Base-by-base conservation (phyloP, 345 rosid genomes). In the Hibiscus trionum region DNA sequence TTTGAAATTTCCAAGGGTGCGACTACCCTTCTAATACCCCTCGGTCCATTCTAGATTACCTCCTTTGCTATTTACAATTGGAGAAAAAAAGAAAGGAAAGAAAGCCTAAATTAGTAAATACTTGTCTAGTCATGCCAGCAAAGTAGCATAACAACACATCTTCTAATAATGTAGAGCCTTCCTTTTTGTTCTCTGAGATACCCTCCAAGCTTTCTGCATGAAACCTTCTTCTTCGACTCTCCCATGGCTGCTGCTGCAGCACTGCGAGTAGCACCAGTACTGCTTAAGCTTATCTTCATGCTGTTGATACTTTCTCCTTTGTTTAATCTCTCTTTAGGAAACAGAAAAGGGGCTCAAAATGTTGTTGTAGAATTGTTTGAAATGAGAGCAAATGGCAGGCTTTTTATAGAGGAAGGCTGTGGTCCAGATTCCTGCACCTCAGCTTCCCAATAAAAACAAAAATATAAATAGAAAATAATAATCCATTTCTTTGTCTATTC, bases 111-210 rank as follows among this genome's bases (percentile, higher is more conserved):
- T 12, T 37, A 44, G 47, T 9, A 50, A 16, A 5, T 15, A 50
- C 56, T 44, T 11, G 68, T 47, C 67, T 53, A 88, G 69, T 86
- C 93, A 69, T 81, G 90, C 90, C 90, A 88, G 63, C 93, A 88
- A 52, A 88, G 80, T 52, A 88, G 93, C 85, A 88, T 86, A 72
- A 83, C 86, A 2, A 88, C 83, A 73, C 93, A 86, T 81, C 86
- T 78, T 61, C 80, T 78, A 9, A 88, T 83, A 56, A 88, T 86
- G 80, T 88, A 86, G 21, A 88, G 79, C 72, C 90, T 86, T 63
- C 84, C 90, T 55, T 80, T 85, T 37, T 86, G 93, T 42, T 88
- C 67, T 60, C 73, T 83, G 4, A 86, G 61, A 72, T 83, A 83
- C 39, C 90, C 87, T 63, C 93, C 85, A 42, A 86, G 87, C 76